These are phyloP conservation scores for Wolfiporia cocos DNA, from an alignment of 1,284 basidiomycete genomes.

Conservation along the genomic window DNA sequence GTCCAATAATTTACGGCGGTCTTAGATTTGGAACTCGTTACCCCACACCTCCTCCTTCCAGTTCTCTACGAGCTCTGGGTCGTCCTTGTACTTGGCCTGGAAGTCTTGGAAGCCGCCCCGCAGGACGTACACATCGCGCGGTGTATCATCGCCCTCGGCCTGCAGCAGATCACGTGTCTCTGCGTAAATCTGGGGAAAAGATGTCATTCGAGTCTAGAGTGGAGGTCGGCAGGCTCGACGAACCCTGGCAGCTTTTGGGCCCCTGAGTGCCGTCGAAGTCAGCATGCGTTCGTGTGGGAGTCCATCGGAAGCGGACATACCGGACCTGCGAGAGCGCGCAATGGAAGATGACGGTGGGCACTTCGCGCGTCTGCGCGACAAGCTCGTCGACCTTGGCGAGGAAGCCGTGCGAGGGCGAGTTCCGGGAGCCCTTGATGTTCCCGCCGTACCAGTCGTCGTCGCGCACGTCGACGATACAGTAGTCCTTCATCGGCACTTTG, in stretches of 20 bases:
- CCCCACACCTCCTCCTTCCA: constrained; percentile 63
- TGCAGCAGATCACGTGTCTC: constrained; percentile 42
- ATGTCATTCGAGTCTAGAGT: not conserved
- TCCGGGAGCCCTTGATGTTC: constrained; percentile 59
- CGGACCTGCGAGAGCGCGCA: constrained; percentile 70
- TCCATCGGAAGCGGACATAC: constrained; percentile 32
- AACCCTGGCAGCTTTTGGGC: constrained; percentile 70
- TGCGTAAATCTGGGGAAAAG: constrained; percentile 52
- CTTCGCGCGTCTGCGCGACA: constrained; percentile 51
- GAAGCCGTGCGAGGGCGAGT: constrained; percentile 59
- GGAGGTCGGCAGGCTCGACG: constrained; percentile 14
- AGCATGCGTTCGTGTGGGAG: constrained; percentile 2
- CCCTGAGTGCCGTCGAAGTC: constrained; percentile 38
- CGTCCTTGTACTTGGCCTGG: constrained; percentile 63
- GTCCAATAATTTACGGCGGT: not conserved
- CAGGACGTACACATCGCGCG: constrained; percentile 57
- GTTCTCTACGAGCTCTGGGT: constrained; percentile 66
- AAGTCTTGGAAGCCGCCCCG: constrained; percentile 68
- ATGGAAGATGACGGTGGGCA: constrained; percentile 67
- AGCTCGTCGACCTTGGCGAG: constrained; percentile 48
- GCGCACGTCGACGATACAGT: constrained; percentile 71
- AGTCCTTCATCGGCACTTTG: constrained; percentile 56
- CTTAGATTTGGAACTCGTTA: constrained; percentile 11
- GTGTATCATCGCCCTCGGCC: constrained; percentile 31
- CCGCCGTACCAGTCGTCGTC: constrained; percentile 73